Percentiles rank a stretch among this genome's conserved stretches.
These are phyloP conservation scores for Boletales sp. DNA, from an alignment of 768 basidiomycete genomes.

Conservation along the genomic window DNA sequence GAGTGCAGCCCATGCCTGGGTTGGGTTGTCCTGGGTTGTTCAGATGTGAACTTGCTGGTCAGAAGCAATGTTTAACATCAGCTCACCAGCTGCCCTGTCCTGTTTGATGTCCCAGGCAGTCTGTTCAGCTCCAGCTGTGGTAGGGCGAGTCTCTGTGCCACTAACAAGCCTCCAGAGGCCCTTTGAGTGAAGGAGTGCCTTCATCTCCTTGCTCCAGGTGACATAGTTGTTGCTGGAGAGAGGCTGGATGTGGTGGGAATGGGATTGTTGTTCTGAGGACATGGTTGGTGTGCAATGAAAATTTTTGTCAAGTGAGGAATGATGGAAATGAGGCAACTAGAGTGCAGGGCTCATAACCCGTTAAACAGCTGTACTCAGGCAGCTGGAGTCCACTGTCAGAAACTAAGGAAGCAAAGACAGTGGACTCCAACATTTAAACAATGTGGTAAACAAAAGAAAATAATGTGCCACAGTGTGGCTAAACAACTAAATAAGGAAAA, in stretches of 20 bases:
- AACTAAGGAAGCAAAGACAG: too few relatives aligned
- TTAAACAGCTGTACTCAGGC: neutral
- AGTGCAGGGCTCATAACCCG: neutral
- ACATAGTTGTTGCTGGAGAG: neutral
- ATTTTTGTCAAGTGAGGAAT: neutral
- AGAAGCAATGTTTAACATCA: neutral
- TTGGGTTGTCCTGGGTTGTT: neutral
- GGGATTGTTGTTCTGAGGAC: neutral
- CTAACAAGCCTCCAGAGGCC: neutral
- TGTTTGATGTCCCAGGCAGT: neutral
- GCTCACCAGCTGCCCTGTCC: slow-evolving; percentile 2
- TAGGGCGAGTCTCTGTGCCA: neutral
- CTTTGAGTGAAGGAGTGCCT: neutral
- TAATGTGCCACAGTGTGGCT: too few relatives aligned
- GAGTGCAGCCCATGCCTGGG: neutral
- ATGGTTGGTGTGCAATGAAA: neutral
- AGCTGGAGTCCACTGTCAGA: too few relatives aligned
- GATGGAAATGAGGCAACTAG: neutral
- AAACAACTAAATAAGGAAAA: too few relatives aligned
- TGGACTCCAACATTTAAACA: too few relatives aligned
- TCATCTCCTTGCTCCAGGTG: slow-evolving; percentile 6
- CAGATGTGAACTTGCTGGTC: neutral
- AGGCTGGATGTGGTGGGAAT: neutral
- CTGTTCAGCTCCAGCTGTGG: neutral
- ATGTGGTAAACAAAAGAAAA: too few relatives aligned